phyloP scores from a whole-genome alignment of 106 monocot genomes.

The Alisma plantagoaquatica region DNA sequence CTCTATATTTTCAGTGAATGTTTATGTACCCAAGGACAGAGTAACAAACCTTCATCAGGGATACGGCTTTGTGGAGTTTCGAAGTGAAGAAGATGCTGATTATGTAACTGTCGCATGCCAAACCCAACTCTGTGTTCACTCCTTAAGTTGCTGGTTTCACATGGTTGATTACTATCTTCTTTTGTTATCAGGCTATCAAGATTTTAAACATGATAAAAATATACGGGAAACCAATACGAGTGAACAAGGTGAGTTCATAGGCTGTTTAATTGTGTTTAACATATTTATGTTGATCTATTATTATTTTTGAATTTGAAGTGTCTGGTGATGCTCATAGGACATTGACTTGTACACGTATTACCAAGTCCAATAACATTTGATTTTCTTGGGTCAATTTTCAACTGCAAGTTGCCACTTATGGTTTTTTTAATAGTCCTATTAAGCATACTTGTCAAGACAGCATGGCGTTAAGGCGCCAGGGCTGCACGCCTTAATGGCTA shows the following conservation, averaged over 20 bases:
- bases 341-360: too few species aligned
- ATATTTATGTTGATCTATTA: too few species aligned
- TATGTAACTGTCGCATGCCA: slow-evolving; percentile 49
- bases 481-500: too few species aligned
- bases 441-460: too few species aligned
- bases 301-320: too few species aligned
- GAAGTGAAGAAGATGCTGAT: slow-evolving; percentile 97
- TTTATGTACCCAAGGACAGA: slow-evolving; percentile 98
- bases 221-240: slow-evolving; percentile 93
- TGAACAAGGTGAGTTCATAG: slow-evolving; percentile 99
- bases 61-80: slow-evolving; percentile 94
- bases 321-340: too few species aligned
- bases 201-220: slow-evolving; percentile 98
- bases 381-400: too few species aligned
- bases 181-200: slow-evolving; percentile 66
- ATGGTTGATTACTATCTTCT: neutral
- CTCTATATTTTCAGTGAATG: slow-evolving; percentile 64
- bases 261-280: too few species aligned
- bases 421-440: too few species aligned
- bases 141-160: neutral
- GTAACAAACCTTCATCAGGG: slow-evolving; percentile 99
- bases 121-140: neutral
- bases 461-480: too few species aligned
- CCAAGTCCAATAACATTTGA: too few species aligned
- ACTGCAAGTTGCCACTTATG: too few species aligned